Evolutionary conservation across 768 basidiomycete species (phyloP).

Genomic region (Boletus sp.): DNA sequence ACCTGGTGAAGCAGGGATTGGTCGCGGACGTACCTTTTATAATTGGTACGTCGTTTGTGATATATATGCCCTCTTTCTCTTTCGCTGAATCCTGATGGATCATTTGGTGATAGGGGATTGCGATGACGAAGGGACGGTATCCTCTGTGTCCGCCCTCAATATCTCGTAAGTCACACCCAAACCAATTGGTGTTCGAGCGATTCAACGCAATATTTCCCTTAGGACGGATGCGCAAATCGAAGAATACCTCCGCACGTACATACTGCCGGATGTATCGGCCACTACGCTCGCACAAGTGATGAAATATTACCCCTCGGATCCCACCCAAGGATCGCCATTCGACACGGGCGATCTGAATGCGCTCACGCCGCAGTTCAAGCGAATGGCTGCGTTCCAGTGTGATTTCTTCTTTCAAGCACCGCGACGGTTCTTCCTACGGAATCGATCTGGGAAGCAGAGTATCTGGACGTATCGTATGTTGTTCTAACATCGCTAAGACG

Average conservation of each 20-base stretch:
- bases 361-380: conserved; percentile 49
- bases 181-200: not conserved
- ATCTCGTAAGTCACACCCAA: conserved; percentile 38
- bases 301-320: conserved; percentile 38
- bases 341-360: conserved; percentile 45
- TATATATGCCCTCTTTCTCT: not conserved
- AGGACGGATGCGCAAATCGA: conserved; percentile 28
- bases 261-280: conserved; percentile 26
- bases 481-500: not conserved
- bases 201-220: not conserved
- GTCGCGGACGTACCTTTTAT: conserved; percentile 25
- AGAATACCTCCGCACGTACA: conserved; percentile 34
- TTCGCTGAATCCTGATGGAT: not conserved
- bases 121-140: conserved; percentile 46
- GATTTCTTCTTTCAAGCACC: conserved; percentile 52
- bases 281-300: conserved; percentile 27
- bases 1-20: conserved; percentile 33
- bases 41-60: not conserved
- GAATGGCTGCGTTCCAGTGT: conserved; percentile 48
- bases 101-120: conserved; percentile 28
- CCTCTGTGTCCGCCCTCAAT: conserved; percentile 46
- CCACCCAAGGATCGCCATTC: conserved; percentile 52
- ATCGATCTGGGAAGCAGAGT: conserved; percentile 37
- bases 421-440: conserved; percentile 44
- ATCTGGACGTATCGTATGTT: conserved; percentile 35